Evolutionary conservation across 2,329 filamentous ascomycete species (phyloP).

Genomic region (Aurifilum marmelostoma): DNA sequence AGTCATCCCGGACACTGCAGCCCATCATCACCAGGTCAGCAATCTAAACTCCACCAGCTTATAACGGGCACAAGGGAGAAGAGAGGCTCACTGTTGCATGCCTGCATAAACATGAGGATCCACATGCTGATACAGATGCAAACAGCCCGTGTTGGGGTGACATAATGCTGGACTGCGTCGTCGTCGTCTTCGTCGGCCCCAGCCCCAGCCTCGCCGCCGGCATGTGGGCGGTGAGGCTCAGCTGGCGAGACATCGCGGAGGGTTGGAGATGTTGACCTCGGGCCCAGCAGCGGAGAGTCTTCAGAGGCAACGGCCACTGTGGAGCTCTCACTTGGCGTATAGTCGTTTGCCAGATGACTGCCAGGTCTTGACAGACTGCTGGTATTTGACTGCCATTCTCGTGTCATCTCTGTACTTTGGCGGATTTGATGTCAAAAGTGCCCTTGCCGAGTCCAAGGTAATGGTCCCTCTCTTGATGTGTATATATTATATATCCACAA

Average conservation of each 20-base stretch:
- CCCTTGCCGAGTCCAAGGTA: neutral
- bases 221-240: neutral
- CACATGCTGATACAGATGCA: slow-evolving; percentile 58
- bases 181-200: slow-evolving; percentile 10
- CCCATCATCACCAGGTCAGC: neutral
- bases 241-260: slow-evolving; percentile 30
- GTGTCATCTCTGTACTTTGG: neutral
- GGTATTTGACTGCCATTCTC: neutral
- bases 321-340: slow-evolving; percentile 10
- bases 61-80: neutral
- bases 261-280: slow-evolving; percentile 33
- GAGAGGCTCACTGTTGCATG: slow-evolving; percentile 32
- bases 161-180: slow-evolving; percentile 25
- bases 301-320: slow-evolving; percentile 31
- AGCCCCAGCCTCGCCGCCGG: neutral
- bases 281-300: slow-evolving; percentile 36
- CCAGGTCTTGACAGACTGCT: neutral
- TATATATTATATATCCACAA: neutral
- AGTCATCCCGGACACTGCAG: slow-evolving; percentile 71
- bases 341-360: neutral
- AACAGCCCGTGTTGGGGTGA: slow-evolving; percentile 40
- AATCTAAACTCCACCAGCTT: slow-evolving; percentile 4
- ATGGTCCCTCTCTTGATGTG: neutral
- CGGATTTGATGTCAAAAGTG: neutral
- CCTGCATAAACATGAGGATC: slow-evolving; percentile 63